Evolutionary conservation across 2,329 filamentous ascomycete genomes (phyloP), one percentile per base, ranked within the genome.

Genomic region (Berkeleyomyces rouxiae): DNA sequence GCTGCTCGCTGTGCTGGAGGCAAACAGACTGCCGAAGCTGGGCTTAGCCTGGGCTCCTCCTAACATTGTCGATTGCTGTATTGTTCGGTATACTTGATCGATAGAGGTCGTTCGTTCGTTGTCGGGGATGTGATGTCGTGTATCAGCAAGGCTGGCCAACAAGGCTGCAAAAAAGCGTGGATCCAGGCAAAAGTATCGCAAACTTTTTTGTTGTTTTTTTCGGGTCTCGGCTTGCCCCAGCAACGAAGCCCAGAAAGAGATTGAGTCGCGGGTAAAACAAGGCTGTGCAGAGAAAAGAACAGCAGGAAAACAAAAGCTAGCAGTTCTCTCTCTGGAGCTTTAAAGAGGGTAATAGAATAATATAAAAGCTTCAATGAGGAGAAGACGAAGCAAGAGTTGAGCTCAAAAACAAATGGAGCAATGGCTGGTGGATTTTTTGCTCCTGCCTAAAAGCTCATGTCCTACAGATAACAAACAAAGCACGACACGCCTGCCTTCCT

Each of bases 1-100:
- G 53, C 62, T 63, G 13, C 58, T 63, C 43, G 65, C 61, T 42
- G 65, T 63, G 59, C 59, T 59, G 46, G 65, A 59, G 40, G 49
- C 46, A 57, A 61, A 63, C 46, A 61, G 58, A 49, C 60, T 61
- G 47, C 63, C 58, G 51, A 62, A 64, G 60, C 61, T 53, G 44
- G 63, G 61, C 49, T 61, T 51, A 47, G 60, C 47, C 58, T 59
- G 58, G 13, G 42, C 31, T 33, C 44, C 59, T 58, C 63, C 63
- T 31, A 64, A 64, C 59, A 64, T 60, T 11, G 62, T 51, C 31
- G 59, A 40, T 39, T 49, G 40, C 42, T 36, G 13, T 33, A 4
- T 44, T 23, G 4, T 31, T 46, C 6, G 23, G n/a, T 59, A 55
- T 55, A 3, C 7, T 13, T 10, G 40, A 11, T 55, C 51, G 51